phyloP scores from a whole-genome alignment of 805 yeast species.

The Cyberlindnera bimundalis region DNA sequence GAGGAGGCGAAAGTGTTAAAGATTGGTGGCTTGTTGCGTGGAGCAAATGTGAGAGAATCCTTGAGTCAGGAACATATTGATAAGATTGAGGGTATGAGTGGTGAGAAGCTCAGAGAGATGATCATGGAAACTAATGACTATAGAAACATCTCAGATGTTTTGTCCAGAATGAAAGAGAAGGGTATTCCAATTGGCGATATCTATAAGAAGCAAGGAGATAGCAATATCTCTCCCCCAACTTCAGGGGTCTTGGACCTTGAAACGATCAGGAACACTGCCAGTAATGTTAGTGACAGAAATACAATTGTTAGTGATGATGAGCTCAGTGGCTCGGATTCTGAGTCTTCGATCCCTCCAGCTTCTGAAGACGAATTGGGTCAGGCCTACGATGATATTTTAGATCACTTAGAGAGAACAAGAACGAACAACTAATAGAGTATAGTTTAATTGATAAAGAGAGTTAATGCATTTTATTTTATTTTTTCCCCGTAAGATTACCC shows the following conservation, averaged over 20 bases:
- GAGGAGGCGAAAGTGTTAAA: conserved; percentile 27
- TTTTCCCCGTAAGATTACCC: too few relatives aligned
- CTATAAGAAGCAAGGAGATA: conserved; percentile 24
- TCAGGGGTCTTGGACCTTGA: conserved; percentile 16
- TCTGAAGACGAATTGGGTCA: conserved; percentile 22
- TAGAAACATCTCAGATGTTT: conserved; percentile 34
- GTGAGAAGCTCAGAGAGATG: conserved; percentile 35
- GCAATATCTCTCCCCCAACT: background rate
- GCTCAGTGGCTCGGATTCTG: conserved; percentile 10
- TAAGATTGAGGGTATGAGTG: conserved; percentile 27
- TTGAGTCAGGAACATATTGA: conserved; percentile 27
- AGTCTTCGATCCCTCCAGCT: conserved; percentile 5
- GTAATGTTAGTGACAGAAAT: conserved; percentile 12
- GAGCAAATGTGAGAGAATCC: conserved; percentile 16
- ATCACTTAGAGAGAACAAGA: conserved; percentile 35
- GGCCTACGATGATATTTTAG: conserved; percentile 40
- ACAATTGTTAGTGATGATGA: conserved; percentile 8
- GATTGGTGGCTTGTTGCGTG: conserved; percentile 15
- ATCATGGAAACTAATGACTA: conserved; percentile 36
- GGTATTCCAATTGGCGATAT: conserved; percentile 38
- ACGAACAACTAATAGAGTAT: conserved; percentile 16
- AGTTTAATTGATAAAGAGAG: background rate
- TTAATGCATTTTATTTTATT: background rate
- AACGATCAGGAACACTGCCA: conserved; percentile 18
- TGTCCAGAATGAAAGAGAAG: conserved; percentile 36